Evolutionary conservation across 106 monocot species (phyloP), one percentile per base, ranked within the genome.

Genomic region (Agapanthus africanus): DNA sequence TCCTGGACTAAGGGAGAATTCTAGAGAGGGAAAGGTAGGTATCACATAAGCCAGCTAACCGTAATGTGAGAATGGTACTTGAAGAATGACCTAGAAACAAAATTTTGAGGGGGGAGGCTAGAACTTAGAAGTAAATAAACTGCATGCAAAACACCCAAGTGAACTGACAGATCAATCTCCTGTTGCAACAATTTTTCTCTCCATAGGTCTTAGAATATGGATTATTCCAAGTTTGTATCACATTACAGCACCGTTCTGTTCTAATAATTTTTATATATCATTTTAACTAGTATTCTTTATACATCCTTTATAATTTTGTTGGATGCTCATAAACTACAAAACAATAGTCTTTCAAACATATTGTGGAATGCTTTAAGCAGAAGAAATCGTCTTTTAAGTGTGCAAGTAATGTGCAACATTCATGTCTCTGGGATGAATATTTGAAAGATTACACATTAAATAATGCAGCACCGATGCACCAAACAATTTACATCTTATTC

Each of bases 41-140:
- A 40, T 81, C 88, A n/a, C 37, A 69, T 63, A 27, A 28, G 51
- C 84, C 54, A 72, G 62, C 75, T 65, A 71, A 65, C 37, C 85
- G 85, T 46, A 59, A 62, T 62, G 56, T 30, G 73, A 66, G 71
- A 36, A 65, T 73, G 76, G 73, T 83, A 64, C 71, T 79, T 52
- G 33, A 36, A 36, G 36, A 50, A 75, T 50, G 51, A 16, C 41
- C 39, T 52, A 42, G 44, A 60, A 47, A 57, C 28, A 31, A 25
- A 46, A 2, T 47, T 62, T 3, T 10, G 14, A 30, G 26, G 13
- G 14, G 31, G 27, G 31, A 57, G n/a, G n/a, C n/a, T n/a, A n/a
- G n/a, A n/a, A 14, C 31, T 57, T 30, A 30, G 4, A 10, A 57
- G 27, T 21, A 50, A 46, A 50, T 13, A 57, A 57, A 30, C 31